These are phyloP conservation scores for Xylariales sp. DNA, from an alignment of 2,329 filamentous ascomycete species.

Conservation along the genomic window DNA sequence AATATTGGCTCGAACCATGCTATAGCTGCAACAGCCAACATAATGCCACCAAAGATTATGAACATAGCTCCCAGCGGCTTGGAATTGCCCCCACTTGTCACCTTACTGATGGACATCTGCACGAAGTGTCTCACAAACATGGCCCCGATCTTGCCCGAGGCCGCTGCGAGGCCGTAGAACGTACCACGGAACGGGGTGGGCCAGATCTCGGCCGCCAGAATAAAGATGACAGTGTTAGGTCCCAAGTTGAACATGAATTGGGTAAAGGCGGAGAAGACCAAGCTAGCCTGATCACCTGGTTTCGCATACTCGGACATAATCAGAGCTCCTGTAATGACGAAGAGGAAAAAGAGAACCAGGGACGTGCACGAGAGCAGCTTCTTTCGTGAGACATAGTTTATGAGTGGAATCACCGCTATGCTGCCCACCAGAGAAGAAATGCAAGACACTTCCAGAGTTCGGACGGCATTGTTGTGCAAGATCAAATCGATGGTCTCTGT, in stretches of 20 bases:
- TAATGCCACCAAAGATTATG: too few species aligned
- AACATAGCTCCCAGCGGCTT: too few species aligned
- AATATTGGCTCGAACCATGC: too few species aligned
- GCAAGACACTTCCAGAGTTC: conserved; percentile 7
- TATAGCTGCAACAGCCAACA: too few species aligned
- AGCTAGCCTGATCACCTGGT: conserved; percentile 20
- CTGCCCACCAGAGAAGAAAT: conserved; percentile 12
- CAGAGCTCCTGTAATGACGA: neutral
- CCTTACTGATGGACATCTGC: too few species aligned
- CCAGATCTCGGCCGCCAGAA: conserved; percentile 58
- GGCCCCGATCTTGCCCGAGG: conserved; percentile 51
- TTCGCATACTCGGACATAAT: neutral
- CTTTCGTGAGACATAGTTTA: conserved; percentile 12
- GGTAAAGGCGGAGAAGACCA: conserved; percentile 44
- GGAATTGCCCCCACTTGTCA: too few species aligned
- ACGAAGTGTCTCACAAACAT: too few species aligned
- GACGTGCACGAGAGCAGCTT: conserved; percentile 6
- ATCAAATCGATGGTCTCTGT: neutral
- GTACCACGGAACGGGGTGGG: conserved; percentile 56
- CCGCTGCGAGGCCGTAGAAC: conserved; percentile 55
- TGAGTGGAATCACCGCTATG: conserved; percentile 9
- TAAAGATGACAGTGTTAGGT: conserved; percentile 57
- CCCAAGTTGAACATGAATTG: conserved; percentile 52
- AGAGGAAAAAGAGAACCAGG: neutral
- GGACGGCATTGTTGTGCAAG: conserved; percentile 7